Evolutionary conservation across 1,284 basidiomycete genomes (phyloP), one percentile per base, ranked within the genome.

Genomic region (Hemileia vastatrix): DNA sequence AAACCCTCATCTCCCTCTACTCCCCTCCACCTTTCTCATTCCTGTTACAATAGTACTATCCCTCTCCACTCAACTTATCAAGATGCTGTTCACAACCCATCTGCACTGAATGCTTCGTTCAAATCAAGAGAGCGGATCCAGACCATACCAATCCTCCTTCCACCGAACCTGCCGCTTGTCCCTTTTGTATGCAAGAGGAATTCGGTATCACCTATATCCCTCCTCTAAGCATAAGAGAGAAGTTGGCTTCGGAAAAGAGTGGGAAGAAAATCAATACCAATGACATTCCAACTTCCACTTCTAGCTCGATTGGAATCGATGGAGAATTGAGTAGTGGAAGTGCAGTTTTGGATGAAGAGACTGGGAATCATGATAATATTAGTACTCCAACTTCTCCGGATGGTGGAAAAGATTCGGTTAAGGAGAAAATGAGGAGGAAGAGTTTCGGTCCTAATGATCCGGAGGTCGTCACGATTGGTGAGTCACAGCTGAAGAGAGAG

Each of bases 31-130:
- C n/a, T n/a, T n/a, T n/a, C n/a, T n/a, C n/a, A n/a, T n/a, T 45
- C 59, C 57, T 60, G 65, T 53, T 61, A 19, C 70, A 90, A 62
- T 71, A 70, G 86, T 92, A 92, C 77, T 96, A 95, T 74, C 92
- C 92, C 31, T 82, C 87, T 31, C 92, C 93, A 75, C 93, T 96
- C 77, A 97, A 97, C 76, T 86, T 86, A 68, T 94, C 93, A 23
- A 83, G 94, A 72, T 98, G 94, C 77, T 98, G 94, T 76, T 90
- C 92, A 79, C 94, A 98, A 72, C 87, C 90, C 33, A 93, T 98
- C 71, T 98, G 94, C 77, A 96, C 94, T 40, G 94, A 98, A 77
- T 98, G 94, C 76, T 98, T 98, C 74, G 92, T 97, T 13, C 93
- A 97, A 79, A 97, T 98, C 79, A 97, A 97, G 79, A 86, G 94